phyloP scores from a whole-genome alignment of 495 filamentous ascomycete genomes.

The Glutinoglossum americanum region DNA sequence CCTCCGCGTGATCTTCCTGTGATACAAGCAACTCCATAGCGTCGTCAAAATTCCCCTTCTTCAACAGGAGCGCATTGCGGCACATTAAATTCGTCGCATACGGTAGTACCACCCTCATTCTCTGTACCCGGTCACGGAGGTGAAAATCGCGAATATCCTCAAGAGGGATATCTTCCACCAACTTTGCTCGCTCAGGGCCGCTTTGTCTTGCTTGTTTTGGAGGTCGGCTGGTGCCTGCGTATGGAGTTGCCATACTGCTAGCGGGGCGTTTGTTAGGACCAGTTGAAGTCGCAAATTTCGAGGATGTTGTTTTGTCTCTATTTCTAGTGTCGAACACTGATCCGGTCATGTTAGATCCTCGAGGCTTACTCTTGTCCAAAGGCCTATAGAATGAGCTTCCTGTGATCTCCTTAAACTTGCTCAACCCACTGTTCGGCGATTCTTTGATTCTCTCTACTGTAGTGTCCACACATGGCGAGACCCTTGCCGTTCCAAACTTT shows the following conservation, averaged over 20 bases:
- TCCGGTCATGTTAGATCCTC: constrained; percentile 4
- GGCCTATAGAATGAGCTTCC: constrained; percentile 26
- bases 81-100: constrained; percentile 26
- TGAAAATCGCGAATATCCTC: constrained; percentile 33
- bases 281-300: background rate
- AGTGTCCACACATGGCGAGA: constrained; percentile 4
- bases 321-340: constrained; percentile 6
- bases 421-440: constrained; percentile 15
- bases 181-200: constrained; percentile 33
- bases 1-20: constrained; percentile 11
- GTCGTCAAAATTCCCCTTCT: constrained; percentile 35
- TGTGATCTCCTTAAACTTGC: constrained; percentile 27
- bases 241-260: constrained; percentile 24
- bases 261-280: constrained; percentile 21
- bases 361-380: background rate
- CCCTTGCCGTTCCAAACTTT: constrained; percentile 22
- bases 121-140: constrained; percentile 29
- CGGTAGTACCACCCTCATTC: constrained; percentile 32
- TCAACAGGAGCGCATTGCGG: constrained; percentile 27
- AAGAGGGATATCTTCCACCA: constrained; percentile 22
- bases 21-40: constrained; percentile 29
- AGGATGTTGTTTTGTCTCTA: background rate
- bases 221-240: constrained; percentile 17
- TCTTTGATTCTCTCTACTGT: constrained; percentile 11
- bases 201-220: constrained; percentile 24